These are phyloP conservation scores for Spizellomyces sp. DNA, from an alignment of 192 early-diverging fungal genomes.

Conservation along the genomic window DNA sequence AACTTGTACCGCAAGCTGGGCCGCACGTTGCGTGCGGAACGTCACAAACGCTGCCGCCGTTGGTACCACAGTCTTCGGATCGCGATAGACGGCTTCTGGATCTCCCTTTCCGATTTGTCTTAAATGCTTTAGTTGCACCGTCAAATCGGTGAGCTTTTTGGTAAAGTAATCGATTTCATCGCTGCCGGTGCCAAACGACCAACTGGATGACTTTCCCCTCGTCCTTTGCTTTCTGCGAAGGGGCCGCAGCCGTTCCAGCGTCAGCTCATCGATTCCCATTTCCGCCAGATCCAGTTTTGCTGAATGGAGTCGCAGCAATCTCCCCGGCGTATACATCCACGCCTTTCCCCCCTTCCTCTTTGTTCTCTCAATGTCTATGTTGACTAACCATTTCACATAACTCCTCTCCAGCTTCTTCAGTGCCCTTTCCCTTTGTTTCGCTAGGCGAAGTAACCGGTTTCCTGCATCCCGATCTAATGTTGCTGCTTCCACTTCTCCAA, in stretches of 20 bases:
- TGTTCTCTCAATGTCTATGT: constrained; percentile 30
- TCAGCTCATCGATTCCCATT: constrained; percentile 21
- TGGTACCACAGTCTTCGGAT: constrained; percentile 8
- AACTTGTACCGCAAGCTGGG: constrained; percentile 45
- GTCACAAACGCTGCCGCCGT: constrained; percentile 53
- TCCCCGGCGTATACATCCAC: constrained; percentile 20
- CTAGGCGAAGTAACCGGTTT: constrained; percentile 19
- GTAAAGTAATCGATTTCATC: constrained; percentile 45
- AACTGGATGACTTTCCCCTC: background rate
- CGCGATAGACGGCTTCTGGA: constrained; percentile 2
- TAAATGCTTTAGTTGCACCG: constrained; percentile 35
- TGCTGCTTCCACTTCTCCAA: constrained; percentile 51
- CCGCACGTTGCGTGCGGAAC: constrained; percentile 45
- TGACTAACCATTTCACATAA: constrained; percentile 44
- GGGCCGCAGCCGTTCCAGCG: constrained; percentile 28
- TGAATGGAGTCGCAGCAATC: constrained; percentile 22
- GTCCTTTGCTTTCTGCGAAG: constrained; percentile 17
- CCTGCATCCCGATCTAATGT: constrained; percentile 41
- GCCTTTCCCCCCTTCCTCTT: constrained; percentile 9
- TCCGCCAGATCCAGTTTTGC: constrained; percentile 26
- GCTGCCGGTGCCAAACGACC: background rate
- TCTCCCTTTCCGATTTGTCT: constrained; percentile 23
- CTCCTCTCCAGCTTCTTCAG: constrained; percentile 44
- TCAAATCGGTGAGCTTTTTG: constrained; percentile 35
- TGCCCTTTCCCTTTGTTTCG: constrained; percentile 19